Conservation (phyloP, 1,284 basidiomycete species). For the Boletellus deceptivus region DNA sequence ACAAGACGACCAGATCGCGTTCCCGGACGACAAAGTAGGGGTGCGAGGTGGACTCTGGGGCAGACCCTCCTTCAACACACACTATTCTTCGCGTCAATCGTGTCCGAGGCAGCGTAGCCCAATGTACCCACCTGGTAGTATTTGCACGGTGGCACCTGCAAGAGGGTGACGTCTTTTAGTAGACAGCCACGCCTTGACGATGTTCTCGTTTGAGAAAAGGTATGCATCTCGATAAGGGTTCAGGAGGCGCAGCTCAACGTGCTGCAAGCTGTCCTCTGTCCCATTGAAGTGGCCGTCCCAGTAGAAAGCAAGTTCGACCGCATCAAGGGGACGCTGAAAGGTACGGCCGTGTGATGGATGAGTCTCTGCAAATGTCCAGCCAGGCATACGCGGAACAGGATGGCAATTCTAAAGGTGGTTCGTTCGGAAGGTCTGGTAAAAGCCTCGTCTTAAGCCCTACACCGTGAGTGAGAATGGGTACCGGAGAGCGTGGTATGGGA, state of each 20-base stretch:
- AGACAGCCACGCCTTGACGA: not conserved
- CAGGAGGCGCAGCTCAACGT: not conserved
- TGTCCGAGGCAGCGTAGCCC: too few species aligned
- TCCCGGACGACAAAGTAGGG: conserved; percentile 22
- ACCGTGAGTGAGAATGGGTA: too few species aligned
- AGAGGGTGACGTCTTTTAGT: not conserved
- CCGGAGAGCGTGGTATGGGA: too few species aligned
- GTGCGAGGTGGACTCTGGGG: not conserved
- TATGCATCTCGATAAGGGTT: not conserved
- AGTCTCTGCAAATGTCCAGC: not conserved
- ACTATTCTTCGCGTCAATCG: too few species aligned
- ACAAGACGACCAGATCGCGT: conserved; percentile 7
- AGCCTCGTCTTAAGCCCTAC: too few species aligned
- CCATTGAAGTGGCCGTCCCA: not conserved
- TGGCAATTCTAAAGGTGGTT: too few species aligned
- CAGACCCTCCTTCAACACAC: too few species aligned
- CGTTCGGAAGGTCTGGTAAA: too few species aligned
- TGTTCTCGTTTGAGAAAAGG: not conserved
- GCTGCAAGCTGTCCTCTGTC: not conserved
- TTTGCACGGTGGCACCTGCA: not conserved
- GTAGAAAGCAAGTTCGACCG: not conserved
- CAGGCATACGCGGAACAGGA: not conserved
- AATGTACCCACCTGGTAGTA: too few species aligned
- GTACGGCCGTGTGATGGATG: not conserved
- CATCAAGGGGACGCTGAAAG: not conserved